Conservation (phyloP, 805 yeast genomes). For the Pichia californica region DNA sequence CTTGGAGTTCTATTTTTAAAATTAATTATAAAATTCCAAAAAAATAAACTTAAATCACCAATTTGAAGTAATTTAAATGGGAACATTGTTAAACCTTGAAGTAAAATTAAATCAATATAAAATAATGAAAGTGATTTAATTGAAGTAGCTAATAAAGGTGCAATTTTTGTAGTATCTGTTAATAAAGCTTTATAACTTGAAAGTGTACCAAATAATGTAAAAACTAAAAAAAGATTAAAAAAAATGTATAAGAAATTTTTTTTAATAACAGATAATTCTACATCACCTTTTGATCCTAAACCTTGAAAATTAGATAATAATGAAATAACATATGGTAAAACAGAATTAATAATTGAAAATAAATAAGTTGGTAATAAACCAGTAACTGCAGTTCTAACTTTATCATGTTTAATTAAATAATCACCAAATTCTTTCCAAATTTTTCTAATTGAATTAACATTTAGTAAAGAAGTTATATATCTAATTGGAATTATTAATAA, state of each 20-base stretch:
- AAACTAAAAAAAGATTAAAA: conserved; percentile 55
- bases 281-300: conserved; percentile 49
- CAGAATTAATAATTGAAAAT: conserved; percentile 47
- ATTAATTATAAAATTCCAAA: conserved; percentile 34
- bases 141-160: conserved; percentile 47
- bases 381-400: conserved; percentile 49
- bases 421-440: conserved; percentile 56
- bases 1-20: conserved; percentile 41
- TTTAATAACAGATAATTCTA: conserved; percentile 48
- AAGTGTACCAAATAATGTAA: conserved; percentile 55
- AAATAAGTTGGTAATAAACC: conserved; percentile 58
- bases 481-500: conserved; percentile 50
- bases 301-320: conserved; percentile 48
- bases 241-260: conserved; percentile 57
- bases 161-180: conserved; percentile 53
- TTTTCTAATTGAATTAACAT: conserved; percentile 47
- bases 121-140: conserved; percentile 46
- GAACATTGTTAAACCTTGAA: conserved; percentile 65
- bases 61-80: conserved; percentile 51
- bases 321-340: conserved; percentile 49
- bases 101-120: conserved; percentile 54
- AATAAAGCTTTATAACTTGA: conserved; percentile 53
- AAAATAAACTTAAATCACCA: conserved; percentile 44
- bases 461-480: conserved; percentile 50
- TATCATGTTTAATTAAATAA: conserved; percentile 42